Base-by-base conservation (phyloP, 371 early-diverging fungal genomes). In the Syncephalis fuscata region DNA sequence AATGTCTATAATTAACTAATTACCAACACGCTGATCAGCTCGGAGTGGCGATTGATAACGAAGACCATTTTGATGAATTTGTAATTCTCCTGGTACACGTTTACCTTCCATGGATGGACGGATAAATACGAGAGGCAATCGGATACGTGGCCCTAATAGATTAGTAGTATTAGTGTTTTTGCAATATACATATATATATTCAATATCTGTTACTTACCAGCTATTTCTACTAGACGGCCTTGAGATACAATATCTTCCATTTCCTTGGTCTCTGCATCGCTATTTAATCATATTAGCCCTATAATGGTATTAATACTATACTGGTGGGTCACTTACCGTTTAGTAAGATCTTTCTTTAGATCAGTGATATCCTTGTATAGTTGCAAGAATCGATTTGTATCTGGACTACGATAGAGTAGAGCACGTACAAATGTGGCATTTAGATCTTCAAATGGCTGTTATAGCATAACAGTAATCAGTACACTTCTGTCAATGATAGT, bases 211-310 rank as follows among this genome's bases (percentile, higher is more conserved):
- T 36, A 8, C 20, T 39, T 51, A 52, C 88, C 87, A 48, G 73
- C 79, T 43, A 80, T 67, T 47, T 83, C 82, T 15, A 84, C 64
- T 48, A 98, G 70, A 50, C 80, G 79, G 51, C 85, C 96, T 62
- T 98, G 98, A 54, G 85, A 88, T 0, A 96, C 89, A 45, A 98
- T 77, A 59, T 92, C 97, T 11, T 92, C 93, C 83, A 83, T 81
- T 58, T 94, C 89, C 60, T 85, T 84, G 48, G 86, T 74, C 61
- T 94, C 92, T 1, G 88, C 80, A 61, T 96, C 98, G 39, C 85
- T 55, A 41, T 26, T 19, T 7, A 45, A 19, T 21, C 24, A 4
- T 16, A n/a, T n/a, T 27, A 46, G 17, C 24, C 44, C 2, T 45
- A 45, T 4, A 32, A 32, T 32, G 11, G 4, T 32, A 32, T 11